Percentiles rank a stretch among this genome's conserved stretches.
These are phyloP conservation scores for Ophiostoma sp. DNA, from an alignment of 2,329 filamentous ascomycete species.

Conservation along the genomic window DNA sequence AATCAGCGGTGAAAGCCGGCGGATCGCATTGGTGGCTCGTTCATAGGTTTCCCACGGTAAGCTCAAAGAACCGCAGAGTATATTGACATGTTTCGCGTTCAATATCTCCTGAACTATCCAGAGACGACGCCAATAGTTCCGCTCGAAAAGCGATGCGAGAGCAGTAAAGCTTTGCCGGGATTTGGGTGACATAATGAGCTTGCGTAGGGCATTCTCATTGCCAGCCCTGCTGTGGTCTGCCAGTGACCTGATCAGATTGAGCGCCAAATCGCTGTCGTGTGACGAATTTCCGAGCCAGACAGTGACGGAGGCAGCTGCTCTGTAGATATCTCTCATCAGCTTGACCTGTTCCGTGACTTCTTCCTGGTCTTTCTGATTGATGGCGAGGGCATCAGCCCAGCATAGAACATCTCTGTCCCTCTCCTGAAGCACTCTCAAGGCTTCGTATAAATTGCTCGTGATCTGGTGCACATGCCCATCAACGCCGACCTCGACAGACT, in stretches of 20 bases:
- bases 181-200: neutral
- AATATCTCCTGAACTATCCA: constrained; percentile 1
- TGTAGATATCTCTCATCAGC: constrained; percentile 19
- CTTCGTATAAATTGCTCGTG: neutral
- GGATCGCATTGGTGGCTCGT: neutral
- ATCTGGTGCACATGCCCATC: neutral
- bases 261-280: neutral
- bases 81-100: neutral
- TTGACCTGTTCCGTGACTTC: constrained; percentile 20
- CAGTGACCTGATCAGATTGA: neutral
- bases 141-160: constrained; percentile 2
- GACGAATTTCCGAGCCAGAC: neutral
- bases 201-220: neutral
- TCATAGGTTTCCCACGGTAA: neutral
- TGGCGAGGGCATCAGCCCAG: constrained; percentile 24
- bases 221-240: neutral
- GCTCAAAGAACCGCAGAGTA: neutral
- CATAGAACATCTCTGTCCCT: neutral
- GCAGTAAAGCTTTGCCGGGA: neutral
- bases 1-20: neutral
- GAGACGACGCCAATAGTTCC: constrained; percentile 6
- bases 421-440: neutral
- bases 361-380: constrained; percentile 19
- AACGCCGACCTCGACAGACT: neutral
- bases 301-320: neutral